Evolutionary conservation across 1,139 yeast genomes (phyloP), one percentile per base, ranked within the genome.

Genomic region (Geotrichum bryndzae): DNA sequence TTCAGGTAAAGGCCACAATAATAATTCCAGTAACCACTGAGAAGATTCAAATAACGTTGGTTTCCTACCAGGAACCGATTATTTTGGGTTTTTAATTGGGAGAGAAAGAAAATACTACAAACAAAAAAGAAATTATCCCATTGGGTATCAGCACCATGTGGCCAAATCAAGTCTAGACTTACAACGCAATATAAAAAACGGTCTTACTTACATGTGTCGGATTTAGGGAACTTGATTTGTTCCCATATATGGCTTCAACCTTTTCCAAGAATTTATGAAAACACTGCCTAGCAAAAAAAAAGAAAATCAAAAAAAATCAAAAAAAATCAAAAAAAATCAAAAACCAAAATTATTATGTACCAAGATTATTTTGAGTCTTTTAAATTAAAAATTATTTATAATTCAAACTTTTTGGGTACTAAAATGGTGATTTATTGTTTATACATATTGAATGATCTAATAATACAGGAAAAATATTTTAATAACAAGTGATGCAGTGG

Each of bases 401-500:
- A 18, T 18, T 18, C 1, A 18, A 18, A 18, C 18, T 18, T 18
- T 18, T 18, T 18, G 18, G 18, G 18, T 18, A 18, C 1, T 18
- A 18, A 18, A 18, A 18, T 18, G 1, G 18, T 18, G 18, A 18
- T 18, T 18, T 18, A 18, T 18, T 18, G 18, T 18, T 18, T 18
- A 18, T 18, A 18, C 18, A 18, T 18, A 18, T 18, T 27, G 6
- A 6, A 6, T 27, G 31, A 4, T 27, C 1, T 27, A 27, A 27
- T 27, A 27, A 27, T 0, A 4, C 31, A 4, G 3, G 31, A 3
- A 27, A 27, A 27, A 27, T 3, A 4, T 27, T 27, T 27, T 4
- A 27, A 4, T 27, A 27, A 27, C 6, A 27, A 27, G 6, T 59
- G 63, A 61, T 61, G 63, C 63, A 61, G 63, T 61, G 63, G 63